A percentile compares a stretch with the other conserved stretches of the same genome.
These are phyloP conservation scores for Crucibulum laeve DNA, from an alignment of 768 basidiomycete genomes.

Conservation along the genomic window DNA sequence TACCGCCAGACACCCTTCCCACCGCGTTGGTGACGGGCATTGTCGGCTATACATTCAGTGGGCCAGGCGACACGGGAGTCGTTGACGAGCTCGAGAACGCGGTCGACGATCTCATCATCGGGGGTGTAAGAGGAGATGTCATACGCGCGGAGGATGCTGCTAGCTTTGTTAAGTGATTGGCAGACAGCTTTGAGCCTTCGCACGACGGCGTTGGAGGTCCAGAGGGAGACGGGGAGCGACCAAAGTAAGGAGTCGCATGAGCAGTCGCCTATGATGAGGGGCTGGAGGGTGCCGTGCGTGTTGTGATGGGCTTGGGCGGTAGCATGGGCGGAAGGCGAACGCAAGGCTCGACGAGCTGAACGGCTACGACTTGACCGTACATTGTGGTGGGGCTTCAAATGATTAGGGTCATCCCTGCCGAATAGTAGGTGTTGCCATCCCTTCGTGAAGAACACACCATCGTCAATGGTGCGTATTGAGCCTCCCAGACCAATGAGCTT, in stretches of 20 bases:
- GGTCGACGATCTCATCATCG: constrained; percentile 63
- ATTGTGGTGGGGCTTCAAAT: constrained; percentile 11
- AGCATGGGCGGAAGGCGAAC: constrained; percentile 16
- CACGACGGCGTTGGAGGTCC: constrained; percentile 58
- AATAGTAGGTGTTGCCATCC: constrained; percentile 54
- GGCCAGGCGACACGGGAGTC: constrained; percentile 78
- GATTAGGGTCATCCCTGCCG: constrained; percentile 25
- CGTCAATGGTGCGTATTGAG: constrained; percentile 58
- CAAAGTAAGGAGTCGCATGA: constrained; percentile 61
- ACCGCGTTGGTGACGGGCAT: constrained; percentile 43
- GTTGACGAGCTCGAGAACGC: constrained; percentile 69
- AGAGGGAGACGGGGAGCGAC: constrained; percentile 54
- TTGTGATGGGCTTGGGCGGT: constrained; percentile 12
- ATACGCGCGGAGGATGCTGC: constrained; percentile 60
- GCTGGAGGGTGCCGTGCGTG: constrained; percentile 40
- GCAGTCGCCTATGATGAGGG: constrained; percentile 74
- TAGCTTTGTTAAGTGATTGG: constrained; percentile 62
- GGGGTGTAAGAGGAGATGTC: constrained; percentile 62
- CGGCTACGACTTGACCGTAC: constrained; percentile 3
- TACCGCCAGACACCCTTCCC: constrained; percentile 74
- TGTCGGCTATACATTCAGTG: constrained; percentile 57
- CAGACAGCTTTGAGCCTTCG: constrained; percentile 72
- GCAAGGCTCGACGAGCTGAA: constrained; percentile 8
- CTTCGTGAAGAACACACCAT: constrained; percentile 61
- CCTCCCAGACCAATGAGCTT: constrained; percentile 50